Base-by-base conservation (phyloP, 306 rosid species). In the Ceratonia siliqua region DNA sequence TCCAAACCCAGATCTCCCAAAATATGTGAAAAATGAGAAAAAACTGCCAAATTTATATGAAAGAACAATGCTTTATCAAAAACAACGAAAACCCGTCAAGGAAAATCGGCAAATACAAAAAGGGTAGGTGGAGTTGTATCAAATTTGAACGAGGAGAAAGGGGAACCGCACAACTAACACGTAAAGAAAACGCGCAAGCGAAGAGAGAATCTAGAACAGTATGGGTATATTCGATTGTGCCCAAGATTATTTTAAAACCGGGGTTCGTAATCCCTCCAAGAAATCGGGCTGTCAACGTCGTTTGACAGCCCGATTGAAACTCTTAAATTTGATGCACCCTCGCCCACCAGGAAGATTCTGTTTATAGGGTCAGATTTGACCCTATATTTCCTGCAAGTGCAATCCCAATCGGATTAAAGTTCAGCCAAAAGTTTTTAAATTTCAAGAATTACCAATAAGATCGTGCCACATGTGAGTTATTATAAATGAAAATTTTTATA, bases 241-340 rank as follows among this genome's bases (percentile, higher is more conserved):
- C 4, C 6, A 57, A 74, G 83, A 64, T 78, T 81, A 81, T 86
- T 73, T 39, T 50, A 30, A 20, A 56, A 66, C 13, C 24, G 43
- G 27, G 10, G 32, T 49, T 36, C 24, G 79, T n/a, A 75, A 49
- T 18, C 43, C 27, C 62, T 80, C 79, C 79, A 79, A 63, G 62
- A 45, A 79, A 78, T 36, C 85, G 92, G 92, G 92, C 89, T 84
- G 96, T 80, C 96, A 82, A 63, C 53, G 72, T 67, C 74, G 81
- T 45, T 45, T 72, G 96, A 87, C 95, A 87, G 90, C 92, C 90
- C 91, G 75, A 81, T 65, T 14, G 49, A 33, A 17, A 57, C 70
- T 48, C 53, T n/a, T n/a, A n/a, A n/a, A n/a, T n/a, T 56, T 69
- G 64, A 45, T 25, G 2, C 64, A 2, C 14, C 68, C 41, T 42